Percentiles rank a stretch among this genome's conserved stretches.
phyloP scores from a whole-genome alignment of 176 grass and related monocot species.

The Aegilops longissima region DNA sequence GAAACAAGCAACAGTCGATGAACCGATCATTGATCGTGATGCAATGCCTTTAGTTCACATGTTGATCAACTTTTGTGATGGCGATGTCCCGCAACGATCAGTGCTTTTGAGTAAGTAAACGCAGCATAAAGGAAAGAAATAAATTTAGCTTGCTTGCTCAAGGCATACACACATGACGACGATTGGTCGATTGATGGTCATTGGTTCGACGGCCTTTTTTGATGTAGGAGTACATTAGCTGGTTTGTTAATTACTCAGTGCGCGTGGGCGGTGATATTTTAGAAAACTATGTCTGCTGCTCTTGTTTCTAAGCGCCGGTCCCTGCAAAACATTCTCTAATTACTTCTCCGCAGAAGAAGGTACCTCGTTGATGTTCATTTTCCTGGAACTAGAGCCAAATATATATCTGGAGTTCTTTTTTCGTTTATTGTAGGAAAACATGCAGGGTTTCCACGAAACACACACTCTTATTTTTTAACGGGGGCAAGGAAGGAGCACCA shows the following conservation, averaged over 20 bases:
- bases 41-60: constrained; percentile 22
- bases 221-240: not conserved
- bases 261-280: not conserved
- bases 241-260: constrained; percentile 3
- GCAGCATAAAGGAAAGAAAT: not conserved
- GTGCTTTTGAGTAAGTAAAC: not conserved
- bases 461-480: no score
- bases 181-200: not conserved
- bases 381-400: no score
- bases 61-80: constrained; percentile 33
- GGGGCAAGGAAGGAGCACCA: no score
- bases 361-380: no score
- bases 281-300: no score
- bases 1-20: constrained; percentile 4
- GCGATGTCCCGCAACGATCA: not conserved
- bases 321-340: no score
- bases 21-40: not conserved
- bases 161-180: not conserved
- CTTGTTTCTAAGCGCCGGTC: no score
- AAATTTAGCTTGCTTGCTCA: not conserved
- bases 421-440: no score
- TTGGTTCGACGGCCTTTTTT: not conserved
- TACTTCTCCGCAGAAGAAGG: not conserved
- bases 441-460: no score
- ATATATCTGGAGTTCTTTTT: no score